These are phyloP conservation scores for Magnusiomyces paraingens DNA, from an alignment of 1,139 yeast species.

Conservation along the genomic window DNA sequence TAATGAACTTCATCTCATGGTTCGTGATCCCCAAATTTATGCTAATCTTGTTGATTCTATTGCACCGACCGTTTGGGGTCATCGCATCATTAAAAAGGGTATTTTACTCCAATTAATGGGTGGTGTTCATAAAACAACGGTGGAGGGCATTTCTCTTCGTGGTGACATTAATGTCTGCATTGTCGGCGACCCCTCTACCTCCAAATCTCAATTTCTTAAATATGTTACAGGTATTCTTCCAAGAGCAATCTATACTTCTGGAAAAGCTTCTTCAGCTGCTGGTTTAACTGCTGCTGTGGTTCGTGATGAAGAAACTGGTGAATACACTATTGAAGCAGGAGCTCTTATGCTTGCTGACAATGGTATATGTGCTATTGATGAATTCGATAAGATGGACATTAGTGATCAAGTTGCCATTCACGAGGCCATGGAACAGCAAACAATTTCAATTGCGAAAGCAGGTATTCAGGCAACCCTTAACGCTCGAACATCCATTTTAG, in stretches of 20 bases:
- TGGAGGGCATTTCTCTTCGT: constrained; percentile 91
- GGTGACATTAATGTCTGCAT: constrained; percentile 97
- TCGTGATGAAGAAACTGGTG: constrained; percentile 96
- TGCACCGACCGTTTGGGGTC: constrained; percentile 97
- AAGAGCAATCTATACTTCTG: constrained; percentile 93
- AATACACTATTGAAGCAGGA: constrained; percentile 97
- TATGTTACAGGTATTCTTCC: constrained; percentile 91
- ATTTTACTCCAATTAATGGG: constrained; percentile 81
- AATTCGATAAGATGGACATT: constrained; percentile 95
- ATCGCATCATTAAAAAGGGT: constrained; percentile 91
- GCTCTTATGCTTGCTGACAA: constrained; percentile 98
- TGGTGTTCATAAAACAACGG: constrained; percentile 92
- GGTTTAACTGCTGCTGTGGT: constrained; percentile 98
- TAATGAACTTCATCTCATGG: constrained; percentile 82
- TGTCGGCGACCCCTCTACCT: constrained; percentile 98
- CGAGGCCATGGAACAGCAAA: constrained; percentile 99
- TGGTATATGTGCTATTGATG: constrained; percentile 98
- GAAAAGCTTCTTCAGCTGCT: constrained; percentile 98
- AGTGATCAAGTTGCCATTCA: constrained; percentile 97
- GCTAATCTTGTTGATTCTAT: constrained; percentile 80
- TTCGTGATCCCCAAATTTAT: constrained; percentile 80
- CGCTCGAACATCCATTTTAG: constrained; percentile 91
- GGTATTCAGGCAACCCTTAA: constrained; percentile 97
- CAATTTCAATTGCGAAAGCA: constrained; percentile 95
- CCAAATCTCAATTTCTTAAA: constrained; percentile 92